Evolutionary conservation across 345 rosid species (phyloP), one percentile per base, ranked within the genome.

Genomic region (Populus tremula): DNA sequence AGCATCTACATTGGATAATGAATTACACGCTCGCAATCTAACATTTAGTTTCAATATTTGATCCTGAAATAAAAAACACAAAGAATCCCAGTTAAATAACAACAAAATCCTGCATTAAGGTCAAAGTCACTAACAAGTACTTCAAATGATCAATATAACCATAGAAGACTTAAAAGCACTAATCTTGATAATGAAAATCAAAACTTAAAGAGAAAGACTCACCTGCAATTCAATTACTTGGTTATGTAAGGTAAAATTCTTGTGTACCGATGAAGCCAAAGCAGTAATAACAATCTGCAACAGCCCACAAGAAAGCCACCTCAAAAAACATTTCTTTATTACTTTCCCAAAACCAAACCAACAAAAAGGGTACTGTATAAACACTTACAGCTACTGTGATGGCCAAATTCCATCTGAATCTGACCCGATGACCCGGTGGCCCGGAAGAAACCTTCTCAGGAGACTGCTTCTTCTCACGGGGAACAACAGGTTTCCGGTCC

Each of bases 201-300:
- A 50, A 67, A 20, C 21, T 25, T 50, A 7, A 66, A 12, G 9
- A 49, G 49, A 50, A 65, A 18, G 23, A 5, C 36, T 62, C 71
- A 88, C 95, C 93, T 88, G 87, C 80, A 89, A 85, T 33, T 86
- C 86, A 67, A 79, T 67, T 49, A 87, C 89, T 81, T 86, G 87
- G 23, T 79, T 64, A 67, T 83, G 89, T n/a, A 89, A 76, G 54
- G 86, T 82, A 84, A 88, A 82, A 75, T 88, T 89, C 87, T 83
- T 89, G 84, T 84, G 90, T 18, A 86, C 80, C 82, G 88, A 72
- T 66, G 91, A 86, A 81, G 88, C 70, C 68, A 89, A 84, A 66
- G 78, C 84, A 8, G 87, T 84, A 27, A 86, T 73, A 76, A 85
- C 61, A 74, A 91, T 67, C 94, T 91, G 94, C 81, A 83, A 62